Base-by-base conservation (phyloP, 768 basidiomycete species). In the Sarcodon sp. region DNA sequence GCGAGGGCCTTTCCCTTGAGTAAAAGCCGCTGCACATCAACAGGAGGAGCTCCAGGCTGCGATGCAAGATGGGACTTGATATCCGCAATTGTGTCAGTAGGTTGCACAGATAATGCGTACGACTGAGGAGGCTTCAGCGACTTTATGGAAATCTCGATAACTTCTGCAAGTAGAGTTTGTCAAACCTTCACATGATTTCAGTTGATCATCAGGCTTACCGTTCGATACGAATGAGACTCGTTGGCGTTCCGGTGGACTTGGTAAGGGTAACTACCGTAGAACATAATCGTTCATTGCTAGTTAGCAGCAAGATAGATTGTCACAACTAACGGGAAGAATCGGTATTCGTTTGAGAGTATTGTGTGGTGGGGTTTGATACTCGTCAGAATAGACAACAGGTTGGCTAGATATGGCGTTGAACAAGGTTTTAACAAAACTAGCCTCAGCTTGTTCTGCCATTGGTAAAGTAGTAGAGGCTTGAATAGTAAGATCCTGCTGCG, bases 1-100 rank as follows among this genome's bases (percentile, higher is more conserved):
- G 79, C 80, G 53, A 98, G 76, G 0, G 85, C 91, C 63, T 99
- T 99, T 49, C 96, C 96, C 66, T 93, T 97, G 47, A 96, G 71
- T 9, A 99, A 70, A 12, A 97, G 76, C 3, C 96, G 72, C 63
- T 96, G 93, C 32, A 75, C 71, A 59, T 89, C 82, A 41, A 80
- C 76, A 7, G 84, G 76, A 0, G 92, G 92, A 0, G 88, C 87
- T 44, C 69, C 67, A 31, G 79, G 68, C 54, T 80, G 69, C 1
- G 76, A 59, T 11, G 83, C 75, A 49, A 98, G 79, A 52, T 78
- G 79, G 2, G 72, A 59, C 64, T 98, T 99, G 62, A 97, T 78
- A 41, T 78, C 62, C 37, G 76, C 65, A 64, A 99, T 78, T 45
- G 90, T 76, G 61, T 96, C 89, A n/a, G 89, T 83, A 34, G 79